phyloP scores from a whole-genome alignment of 2,329 filamentous ascomycete genomes.

The Penicillium palitans region DNA sequence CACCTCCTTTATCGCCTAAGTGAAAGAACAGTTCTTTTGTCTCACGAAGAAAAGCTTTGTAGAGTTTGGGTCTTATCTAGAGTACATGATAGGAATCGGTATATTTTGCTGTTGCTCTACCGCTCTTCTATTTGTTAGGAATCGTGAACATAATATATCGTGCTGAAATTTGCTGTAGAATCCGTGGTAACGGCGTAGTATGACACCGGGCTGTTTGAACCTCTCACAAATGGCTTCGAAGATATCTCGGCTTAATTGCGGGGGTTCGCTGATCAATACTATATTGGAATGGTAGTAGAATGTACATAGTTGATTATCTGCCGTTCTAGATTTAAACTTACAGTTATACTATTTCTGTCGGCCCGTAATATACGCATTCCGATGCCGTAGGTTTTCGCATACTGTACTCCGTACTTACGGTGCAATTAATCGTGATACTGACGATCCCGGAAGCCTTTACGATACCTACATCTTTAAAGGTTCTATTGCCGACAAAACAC shows the following conservation, averaged over 20 bases:
- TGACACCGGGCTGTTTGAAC: no score
- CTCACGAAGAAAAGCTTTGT: not conserved
- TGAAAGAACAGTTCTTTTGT: not conserved
- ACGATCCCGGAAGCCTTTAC: no score
- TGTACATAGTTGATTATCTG: not conserved
- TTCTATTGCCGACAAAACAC: no score
- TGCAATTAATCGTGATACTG: no score
- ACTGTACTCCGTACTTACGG: no score
- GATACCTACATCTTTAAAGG: no score
- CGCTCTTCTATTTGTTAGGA: not conserved
- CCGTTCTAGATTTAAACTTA: not conserved
- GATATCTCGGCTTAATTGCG: not conserved
- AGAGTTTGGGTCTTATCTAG: not conserved
- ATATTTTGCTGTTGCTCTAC: not conserved
- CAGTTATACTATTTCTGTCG: no score
- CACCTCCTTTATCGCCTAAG: not conserved
- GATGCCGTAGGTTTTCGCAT: no score
- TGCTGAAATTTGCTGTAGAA: not conserved
- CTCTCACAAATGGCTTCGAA: not conserved
- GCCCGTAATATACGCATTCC: no score
- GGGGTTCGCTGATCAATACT: not conserved
- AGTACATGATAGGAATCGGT: not conserved
- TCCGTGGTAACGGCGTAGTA: no score
- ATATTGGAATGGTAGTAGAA: not conserved
- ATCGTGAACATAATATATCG: not conserved